Evolutionary conservation across 1,284 basidiomycete species (phyloP), one percentile per base, ranked within the genome.

Genomic region (Sporisorium reilianum): DNA sequence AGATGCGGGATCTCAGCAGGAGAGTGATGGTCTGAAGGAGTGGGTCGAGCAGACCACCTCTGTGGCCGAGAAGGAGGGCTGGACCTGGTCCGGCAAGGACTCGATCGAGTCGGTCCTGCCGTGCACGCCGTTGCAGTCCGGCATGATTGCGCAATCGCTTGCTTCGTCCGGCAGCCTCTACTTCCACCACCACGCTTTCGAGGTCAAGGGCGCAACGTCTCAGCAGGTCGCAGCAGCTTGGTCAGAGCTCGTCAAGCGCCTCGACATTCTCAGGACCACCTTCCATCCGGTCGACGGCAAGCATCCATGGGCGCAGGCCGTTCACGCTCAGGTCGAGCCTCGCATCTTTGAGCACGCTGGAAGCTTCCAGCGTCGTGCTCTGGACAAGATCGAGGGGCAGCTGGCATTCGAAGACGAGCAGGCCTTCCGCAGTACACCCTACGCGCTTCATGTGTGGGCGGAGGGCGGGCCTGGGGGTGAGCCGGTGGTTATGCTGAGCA

Each of bases 51-150:
- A 25, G 0, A 60, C 51, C 11, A 51, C 7, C 3, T 25, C 41
- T n/a, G 28, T 54, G 4, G 65, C 65, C 5, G 52, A 64, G 11
- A 45, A 58, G 3, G 62, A 57, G 18, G 51, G 22, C 20, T 68
- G 64, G 56, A 55, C 23, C 41, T 51, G 73, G 14, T 61, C 57
- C 20, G 44, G 18, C 11, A 36, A 32, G 18, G 77, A 75, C 45
- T 32, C 64, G 23, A 60, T 78, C 52, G 55, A 38, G 28, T 62
- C 71, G 14, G 55, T 78, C 28, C 10, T 79, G 44, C 83, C 83
- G 0, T 82, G 80, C 61, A 83, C 82, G 20, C 83, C 83, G 7
- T 64, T 84, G 48, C 83, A 85, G 54, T 58, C 75, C 1, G 80
- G 81, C 8, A 82, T 84, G 79, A 75, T 85, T 42, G 66, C 79